Conservation (phyloP, 1,284 basidiomycete species). For the Psilocybe mexicana region DNA sequence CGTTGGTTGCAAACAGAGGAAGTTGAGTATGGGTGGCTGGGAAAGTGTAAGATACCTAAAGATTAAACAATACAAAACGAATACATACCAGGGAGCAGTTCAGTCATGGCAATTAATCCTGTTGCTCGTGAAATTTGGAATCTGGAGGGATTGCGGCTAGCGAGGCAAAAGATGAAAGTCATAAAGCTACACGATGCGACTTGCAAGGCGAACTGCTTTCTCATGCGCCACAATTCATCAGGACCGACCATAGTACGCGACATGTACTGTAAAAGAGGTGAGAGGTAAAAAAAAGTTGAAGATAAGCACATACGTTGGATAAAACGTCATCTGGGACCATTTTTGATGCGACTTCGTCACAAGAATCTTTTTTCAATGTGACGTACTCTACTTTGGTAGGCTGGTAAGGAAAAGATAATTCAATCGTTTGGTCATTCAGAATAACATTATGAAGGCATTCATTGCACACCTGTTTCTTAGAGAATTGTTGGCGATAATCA, state of each 20-base stretch:
- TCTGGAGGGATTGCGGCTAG: conserved; percentile 80
- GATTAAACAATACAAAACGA: not conserved
- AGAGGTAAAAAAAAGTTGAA: not conserved
- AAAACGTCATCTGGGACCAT: conserved; percentile 91
- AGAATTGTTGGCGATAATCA: conserved; percentile 57
- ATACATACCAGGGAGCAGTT: conserved; percentile 79
- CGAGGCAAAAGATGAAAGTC: conserved; percentile 88
- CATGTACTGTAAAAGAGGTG: conserved; percentile 71
- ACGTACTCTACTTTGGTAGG: conserved; percentile 70
- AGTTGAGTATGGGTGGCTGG: conserved; percentile 39
- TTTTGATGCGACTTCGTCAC: conserved; percentile 90
- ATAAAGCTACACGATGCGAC: conserved; percentile 90
- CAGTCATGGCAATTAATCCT: conserved; percentile 89
- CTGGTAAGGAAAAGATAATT: conserved; percentile 33
- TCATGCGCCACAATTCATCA: conserved; percentile 93
- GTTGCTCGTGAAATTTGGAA: conserved; percentile 91
- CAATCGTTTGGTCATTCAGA: not conserved
- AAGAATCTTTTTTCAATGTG: conserved; percentile 83
- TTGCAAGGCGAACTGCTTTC: conserved; percentile 95
- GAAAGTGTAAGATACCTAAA: conserved; percentile 6
- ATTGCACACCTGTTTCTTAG: conserved; percentile 48
- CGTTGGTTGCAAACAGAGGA: conserved; percentile 77
- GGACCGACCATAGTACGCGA: conserved; percentile 82
- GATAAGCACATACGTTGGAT: conserved; percentile 61
- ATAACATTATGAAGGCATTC: conserved; percentile 1